phyloP scores from a whole-genome alignment of 2,329 filamentous ascomycete species.

The Arthrobotrys conoides region DNA sequence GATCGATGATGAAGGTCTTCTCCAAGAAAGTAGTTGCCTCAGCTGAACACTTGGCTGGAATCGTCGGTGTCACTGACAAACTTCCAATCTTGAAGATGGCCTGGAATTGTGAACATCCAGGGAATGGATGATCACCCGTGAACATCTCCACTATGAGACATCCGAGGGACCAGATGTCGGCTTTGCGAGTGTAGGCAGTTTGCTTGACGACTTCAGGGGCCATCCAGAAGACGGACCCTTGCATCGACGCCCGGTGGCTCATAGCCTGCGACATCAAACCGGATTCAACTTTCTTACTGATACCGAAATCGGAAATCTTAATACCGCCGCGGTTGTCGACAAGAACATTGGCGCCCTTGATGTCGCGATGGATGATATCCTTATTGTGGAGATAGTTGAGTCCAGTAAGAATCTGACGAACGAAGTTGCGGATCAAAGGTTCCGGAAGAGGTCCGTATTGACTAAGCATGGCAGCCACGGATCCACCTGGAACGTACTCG shows the following conservation, averaged over 20 bases:
- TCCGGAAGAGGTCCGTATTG: slow-evolving; percentile 96
- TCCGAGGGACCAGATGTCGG: slow-evolving; percentile 97
- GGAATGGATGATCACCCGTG: slow-evolving; percentile 95
- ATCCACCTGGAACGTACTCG: slow-evolving; percentile 97
- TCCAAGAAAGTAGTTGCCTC: slow-evolving; percentile 87
- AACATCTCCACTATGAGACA: slow-evolving; percentile 99
- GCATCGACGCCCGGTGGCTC: slow-evolving; percentile 82
- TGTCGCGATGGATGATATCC: slow-evolving; percentile 98
- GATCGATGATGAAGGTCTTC: slow-evolving; percentile 95
- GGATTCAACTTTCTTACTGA: slow-evolving; percentile 96
- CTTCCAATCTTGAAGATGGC: slow-evolving; percentile 99
- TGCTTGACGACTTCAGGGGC: slow-evolving; percentile 98
- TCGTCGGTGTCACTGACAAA: slow-evolving; percentile 85
- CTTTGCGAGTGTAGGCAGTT: slow-evolving; percentile 97
- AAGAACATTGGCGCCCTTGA: slow-evolving; percentile 98
- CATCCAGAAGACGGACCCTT: slow-evolving; percentile 99
- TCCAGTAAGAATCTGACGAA: slow-evolving; percentile 92
- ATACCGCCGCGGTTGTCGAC: slow-evolving; percentile 99
- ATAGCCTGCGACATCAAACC: slow-evolving; percentile 81
- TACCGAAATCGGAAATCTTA: slow-evolving; percentile 99
- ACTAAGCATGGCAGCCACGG: slow-evolving; percentile 97
- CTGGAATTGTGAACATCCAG: slow-evolving; percentile 95
- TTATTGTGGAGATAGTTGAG: slow-evolving; percentile 92
- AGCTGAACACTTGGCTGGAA: slow-evolving; percentile 86
- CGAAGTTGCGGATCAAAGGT: slow-evolving; percentile 94